Conservation (phyloP, 768 basidiomycete genomes). For the Tulasnella sp. region DNA sequence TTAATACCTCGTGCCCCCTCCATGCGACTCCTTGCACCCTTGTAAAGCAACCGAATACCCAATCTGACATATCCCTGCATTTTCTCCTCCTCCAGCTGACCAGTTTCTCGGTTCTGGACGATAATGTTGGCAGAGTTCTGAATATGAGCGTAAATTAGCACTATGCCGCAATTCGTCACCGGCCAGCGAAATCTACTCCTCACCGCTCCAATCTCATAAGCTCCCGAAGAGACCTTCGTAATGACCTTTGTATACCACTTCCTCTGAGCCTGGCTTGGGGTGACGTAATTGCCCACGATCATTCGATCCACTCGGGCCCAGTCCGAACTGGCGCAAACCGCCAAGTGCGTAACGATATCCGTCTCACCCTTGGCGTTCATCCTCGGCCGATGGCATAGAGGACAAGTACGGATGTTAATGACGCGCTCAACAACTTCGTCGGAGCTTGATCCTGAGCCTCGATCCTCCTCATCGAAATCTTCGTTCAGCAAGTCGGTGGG, state of each 20-base stretch:
- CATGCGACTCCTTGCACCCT: constrained; percentile 80
- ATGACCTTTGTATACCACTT: constrained; percentile 95
- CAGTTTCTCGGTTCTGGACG: constrained; percentile 87
- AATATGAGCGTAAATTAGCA: background rate
- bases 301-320: constrained; percentile 86
- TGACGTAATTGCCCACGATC: constrained; percentile 90
- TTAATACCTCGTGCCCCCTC: constrained; percentile 73
- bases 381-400: constrained; percentile 83
- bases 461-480: constrained; percentile 5
- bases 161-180: background rate
- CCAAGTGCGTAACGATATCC: constrained; percentile 95
- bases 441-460: constrained; percentile 24
- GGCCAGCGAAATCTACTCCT: constrained; percentile 28
- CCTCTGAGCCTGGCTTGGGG: constrained; percentile 87
- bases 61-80: constrained; percentile 92
- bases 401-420: constrained; percentile 92
- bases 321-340: constrained; percentile 88
- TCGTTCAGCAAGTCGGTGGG: background rate
- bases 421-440: constrained; percentile 60
- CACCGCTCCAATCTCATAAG: constrained; percentile 85
- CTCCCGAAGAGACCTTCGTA: constrained; percentile 74
- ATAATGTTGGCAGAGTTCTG: constrained; percentile 97
- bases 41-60: constrained; percentile 88
- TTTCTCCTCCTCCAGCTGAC: constrained; percentile 93
- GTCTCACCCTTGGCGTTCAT: constrained; percentile 81